phyloP scores from a whole-genome alignment of 345 rosid genomes.

The Citrus cavaleriei region DNA sequence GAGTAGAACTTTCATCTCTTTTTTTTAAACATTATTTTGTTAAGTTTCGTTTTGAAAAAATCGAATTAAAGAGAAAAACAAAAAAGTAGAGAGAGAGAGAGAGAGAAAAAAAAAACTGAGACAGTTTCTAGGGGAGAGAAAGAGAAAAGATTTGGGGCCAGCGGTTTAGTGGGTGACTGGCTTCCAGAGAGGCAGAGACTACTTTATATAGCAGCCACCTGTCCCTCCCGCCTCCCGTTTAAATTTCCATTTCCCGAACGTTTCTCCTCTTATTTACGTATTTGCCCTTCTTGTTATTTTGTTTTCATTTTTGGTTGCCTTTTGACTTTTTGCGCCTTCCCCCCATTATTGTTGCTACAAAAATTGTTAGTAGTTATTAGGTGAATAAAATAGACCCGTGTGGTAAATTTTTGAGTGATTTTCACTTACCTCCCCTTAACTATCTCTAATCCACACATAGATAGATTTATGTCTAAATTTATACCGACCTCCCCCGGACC shows the following conservation, averaged over 20 bases:
- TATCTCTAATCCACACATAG: too few relatives aligned
- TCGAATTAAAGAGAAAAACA: background rate
- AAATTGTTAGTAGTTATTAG: background rate
- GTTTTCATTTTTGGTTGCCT: background rate
- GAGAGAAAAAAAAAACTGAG: background rate
- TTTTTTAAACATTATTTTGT: background rate
- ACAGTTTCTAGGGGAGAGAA: background rate
- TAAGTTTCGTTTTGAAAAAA: background rate
- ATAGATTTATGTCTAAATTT: too few relatives aligned
- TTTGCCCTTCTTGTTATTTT: background rate
- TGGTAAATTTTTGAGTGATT: too few relatives aligned
- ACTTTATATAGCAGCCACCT: slow-evolving; percentile 8
- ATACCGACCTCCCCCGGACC: too few relatives aligned
- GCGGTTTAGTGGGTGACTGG: slow-evolving; percentile 17
- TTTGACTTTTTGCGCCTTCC: background rate
- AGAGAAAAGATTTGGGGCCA: slow-evolving; percentile 13
- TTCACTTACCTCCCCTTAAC: too few relatives aligned
- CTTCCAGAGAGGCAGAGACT: slow-evolving; percentile 8
- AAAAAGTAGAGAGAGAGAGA: background rate
- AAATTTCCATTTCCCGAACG: slow-evolving; percentile 7
- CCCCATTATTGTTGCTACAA: background rate
- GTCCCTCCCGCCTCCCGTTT: slow-evolving; percentile 23
- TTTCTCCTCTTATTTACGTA: slow-evolving; percentile 5
- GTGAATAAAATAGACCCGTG: background rate
- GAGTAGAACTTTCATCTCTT: background rate